Base-by-base conservation (phyloP, 2,329 filamentous ascomycete species). In the Pezicula neosporulosa region DNA sequence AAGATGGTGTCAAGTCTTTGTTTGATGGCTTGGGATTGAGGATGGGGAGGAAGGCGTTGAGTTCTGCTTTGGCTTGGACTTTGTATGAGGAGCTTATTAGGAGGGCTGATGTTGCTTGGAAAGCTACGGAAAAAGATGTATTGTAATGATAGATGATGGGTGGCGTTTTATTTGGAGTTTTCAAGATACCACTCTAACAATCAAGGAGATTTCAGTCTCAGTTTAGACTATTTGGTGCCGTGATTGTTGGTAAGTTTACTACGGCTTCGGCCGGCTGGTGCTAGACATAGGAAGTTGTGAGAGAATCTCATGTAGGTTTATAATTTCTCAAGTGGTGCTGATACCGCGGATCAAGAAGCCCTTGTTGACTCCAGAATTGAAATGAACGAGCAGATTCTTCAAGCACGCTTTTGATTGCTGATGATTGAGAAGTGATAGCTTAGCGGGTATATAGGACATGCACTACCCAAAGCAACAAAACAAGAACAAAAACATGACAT, bases 51-150 rank as follows among this genome's bases (percentile, higher is more conserved):
- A 99, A 99, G 70, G 93, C 91, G 5, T 72, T 97, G 42, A 97
- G 92, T 69, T 93, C 88, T 48, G 94, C 94, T n/a, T 77, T 97
- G 60, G 93, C 93, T 7, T 99, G 94, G 94, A 97, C 93, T 9
- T 78, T 97, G 38, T 99, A 99, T 66, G 94, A 99, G 72, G 93
- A 97, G 69, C 70, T 97, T 61, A 87, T 97, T 56, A 76, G 92
- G 54, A 79, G 88, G 60, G 87, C 87, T 1, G 83, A 65, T 47
- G 43, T 51, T 46, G 59, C 44, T 35, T 60, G 56, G 58, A 46
- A 50, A 7, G 47, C 42, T 41, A 46, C 46, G 18, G 28, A 19
- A 4, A 47, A 57, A 21, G 36, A 51, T 37, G 50, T 49, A 19
- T 53, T 57, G 53, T 60, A 61, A 56, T 18, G 54, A 10, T 10